Percentiles rank a stretch among this genome's conserved stretches.
These are phyloP conservation scores for Piloderma croceum DNA, from an alignment of 768 basidiomycete genomes.

Conservation along the genomic window DNA sequence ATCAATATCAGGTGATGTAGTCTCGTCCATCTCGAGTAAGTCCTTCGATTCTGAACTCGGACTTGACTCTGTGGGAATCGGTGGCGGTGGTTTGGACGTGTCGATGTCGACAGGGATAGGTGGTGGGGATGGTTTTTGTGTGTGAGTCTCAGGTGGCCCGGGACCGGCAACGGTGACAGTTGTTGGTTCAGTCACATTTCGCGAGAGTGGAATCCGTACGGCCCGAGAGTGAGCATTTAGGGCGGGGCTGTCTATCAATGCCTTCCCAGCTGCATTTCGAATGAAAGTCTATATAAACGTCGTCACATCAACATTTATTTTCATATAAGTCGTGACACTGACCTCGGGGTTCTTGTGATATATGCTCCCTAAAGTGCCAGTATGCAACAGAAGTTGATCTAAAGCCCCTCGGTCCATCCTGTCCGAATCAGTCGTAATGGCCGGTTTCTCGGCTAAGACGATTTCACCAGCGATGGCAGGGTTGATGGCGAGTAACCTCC, in stretches of 20 bases:
- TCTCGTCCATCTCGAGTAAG: conserved; percentile 1
- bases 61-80: conserved; percentile 18
- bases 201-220: conserved; percentile 58
- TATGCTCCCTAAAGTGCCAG: conserved; percentile 89
- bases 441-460: conserved; percentile 88
- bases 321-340: conserved; percentile 10
- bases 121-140: conserved; percentile 17
- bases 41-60: conserved; percentile 14
- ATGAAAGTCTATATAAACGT: conserved; percentile 71
- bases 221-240: conserved; percentile 77
- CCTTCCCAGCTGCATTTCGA: conserved; percentile 78
- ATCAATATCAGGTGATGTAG: too few species aligned
- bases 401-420: conserved; percentile 95
- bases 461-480: conserved; percentile 84
- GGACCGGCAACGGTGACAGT: conserved; percentile 6
- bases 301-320: conserved; percentile 3
- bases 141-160: conserved; percentile 22
- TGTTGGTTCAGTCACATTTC: conserved; percentile 39
- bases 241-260: conserved; percentile 82
- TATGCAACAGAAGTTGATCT: conserved; percentile 90
- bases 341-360: conserved; percentile 98
- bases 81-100: conserved; percentile 24
- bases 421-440: conserved; percentile 97
- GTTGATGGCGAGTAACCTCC: conserved; percentile 93
- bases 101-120: conserved; percentile 20